A percentile compares a stretch with the other conserved stretches of the same genome.
These are phyloP conservation scores for Karstenula rhodostoma DNA, from an alignment of 2,329 filamentous ascomycete genomes.

Conservation along the genomic window DNA sequence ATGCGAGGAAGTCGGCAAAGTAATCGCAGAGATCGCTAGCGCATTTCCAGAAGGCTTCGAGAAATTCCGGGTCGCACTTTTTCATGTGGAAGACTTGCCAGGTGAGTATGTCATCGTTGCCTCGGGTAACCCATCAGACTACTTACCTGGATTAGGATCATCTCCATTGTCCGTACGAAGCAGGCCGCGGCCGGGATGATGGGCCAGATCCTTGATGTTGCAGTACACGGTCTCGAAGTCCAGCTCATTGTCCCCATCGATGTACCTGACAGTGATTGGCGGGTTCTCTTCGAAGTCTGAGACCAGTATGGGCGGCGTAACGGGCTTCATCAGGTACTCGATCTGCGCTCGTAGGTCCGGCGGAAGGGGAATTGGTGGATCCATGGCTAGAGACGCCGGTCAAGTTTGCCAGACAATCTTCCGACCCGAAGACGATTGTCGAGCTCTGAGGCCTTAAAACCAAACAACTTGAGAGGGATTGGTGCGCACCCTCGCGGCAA, in stretches of 20 bases:
- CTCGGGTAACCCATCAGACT: neutral
- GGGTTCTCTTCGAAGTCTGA: conserved; percentile 20
- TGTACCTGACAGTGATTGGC: conserved; percentile 23
- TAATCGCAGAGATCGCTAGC: conserved; percentile 39
- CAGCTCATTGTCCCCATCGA: conserved; percentile 25
- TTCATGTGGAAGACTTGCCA: neutral
- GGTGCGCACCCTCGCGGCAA: neutral
- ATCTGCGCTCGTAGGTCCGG: neutral
- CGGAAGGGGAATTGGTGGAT: neutral
- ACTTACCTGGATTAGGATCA: conserved; percentile 5
- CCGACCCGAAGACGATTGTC: neutral
- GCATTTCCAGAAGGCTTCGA: conserved; percentile 25
- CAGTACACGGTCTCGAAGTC: conserved; percentile 25
- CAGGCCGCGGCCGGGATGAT: conserved; percentile 14
- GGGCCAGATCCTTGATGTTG: conserved; percentile 19
- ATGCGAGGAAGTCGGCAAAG: conserved; percentile 35
- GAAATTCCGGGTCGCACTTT: conserved; percentile 21
- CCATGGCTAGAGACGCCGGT: neutral
- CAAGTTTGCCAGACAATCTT: neutral
- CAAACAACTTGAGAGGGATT: neutral
- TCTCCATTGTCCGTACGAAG: neutral
- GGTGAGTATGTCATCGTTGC: neutral
- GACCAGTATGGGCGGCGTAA: conserved; percentile 22
- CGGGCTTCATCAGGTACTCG: conserved; percentile 13
- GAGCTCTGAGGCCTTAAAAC: neutral